These are phyloP conservation scores for Phytopythium litorale DNA, from an alignment of 352 stramenopile genomes.

Conservation along the genomic window DNA sequence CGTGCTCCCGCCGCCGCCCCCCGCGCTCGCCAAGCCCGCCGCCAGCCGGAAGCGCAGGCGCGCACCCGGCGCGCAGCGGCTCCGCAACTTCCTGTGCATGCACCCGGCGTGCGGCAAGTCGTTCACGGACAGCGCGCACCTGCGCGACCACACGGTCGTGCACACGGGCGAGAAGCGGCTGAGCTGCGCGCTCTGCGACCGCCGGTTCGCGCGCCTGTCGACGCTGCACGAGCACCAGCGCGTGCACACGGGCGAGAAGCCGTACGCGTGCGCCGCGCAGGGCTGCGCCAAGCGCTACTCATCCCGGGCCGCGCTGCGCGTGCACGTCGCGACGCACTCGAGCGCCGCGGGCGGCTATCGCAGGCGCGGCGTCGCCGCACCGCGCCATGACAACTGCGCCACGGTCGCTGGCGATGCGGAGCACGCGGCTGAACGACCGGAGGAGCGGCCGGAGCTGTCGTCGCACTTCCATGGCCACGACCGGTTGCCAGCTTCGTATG, in stretches of 20 bases:
- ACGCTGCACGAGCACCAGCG: slow-evolving; percentile 62
- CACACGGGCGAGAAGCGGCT: slow-evolving; percentile 68
- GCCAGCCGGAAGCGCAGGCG: slow-evolving; percentile 36
- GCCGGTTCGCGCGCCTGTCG: slow-evolving; percentile 46
- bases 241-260: slow-evolving; percentile 72
- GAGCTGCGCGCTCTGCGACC: slow-evolving; percentile 39
- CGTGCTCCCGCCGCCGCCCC: slow-evolving; percentile 9
- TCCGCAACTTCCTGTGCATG: slow-evolving; percentile 70
- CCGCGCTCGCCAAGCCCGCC: background rate
- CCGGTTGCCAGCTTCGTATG: background rate
- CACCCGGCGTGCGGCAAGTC: slow-evolving; percentile 65
- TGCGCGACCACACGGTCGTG: slow-evolving; percentile 69
- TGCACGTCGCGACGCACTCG: slow-evolving; percentile 41
- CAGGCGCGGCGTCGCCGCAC: background rate
- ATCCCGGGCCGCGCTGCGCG: slow-evolving; percentile 56
- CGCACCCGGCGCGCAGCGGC: slow-evolving; percentile 31
- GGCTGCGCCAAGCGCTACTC: slow-evolving; percentile 65
- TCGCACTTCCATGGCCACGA: background rate
- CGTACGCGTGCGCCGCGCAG: slow-evolving; percentile 47
- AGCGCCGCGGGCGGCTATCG: background rate
- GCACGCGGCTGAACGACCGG: background rate
- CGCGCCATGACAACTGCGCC: background rate
- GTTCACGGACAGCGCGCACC: slow-evolving; percentile 64
- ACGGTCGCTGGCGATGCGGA: background rate
- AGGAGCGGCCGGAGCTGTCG: background rate